These are phyloP conservation scores for Phoma sp. DNA, from an alignment of 2,329 filamentous ascomycete species.

Conservation along the genomic window DNA sequence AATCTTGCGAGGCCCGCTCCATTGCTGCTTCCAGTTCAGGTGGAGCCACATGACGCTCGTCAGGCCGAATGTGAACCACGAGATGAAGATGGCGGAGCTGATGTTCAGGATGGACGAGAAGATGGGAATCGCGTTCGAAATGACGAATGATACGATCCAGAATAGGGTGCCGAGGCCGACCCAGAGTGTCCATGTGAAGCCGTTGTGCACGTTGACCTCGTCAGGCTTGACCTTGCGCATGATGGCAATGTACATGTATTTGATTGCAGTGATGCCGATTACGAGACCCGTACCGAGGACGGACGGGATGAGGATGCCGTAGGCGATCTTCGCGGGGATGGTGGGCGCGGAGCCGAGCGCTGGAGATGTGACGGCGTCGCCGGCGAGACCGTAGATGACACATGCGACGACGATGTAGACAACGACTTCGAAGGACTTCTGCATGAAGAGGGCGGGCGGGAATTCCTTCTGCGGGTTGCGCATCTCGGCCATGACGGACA, in stretches of 20 bases:
- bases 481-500: slow-evolving; percentile 71
- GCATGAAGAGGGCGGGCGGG: slow-evolving; percentile 67
- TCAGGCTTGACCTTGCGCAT: slow-evolving; percentile 55
- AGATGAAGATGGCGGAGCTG: slow-evolving; percentile 64
- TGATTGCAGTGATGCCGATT: slow-evolving; percentile 70
- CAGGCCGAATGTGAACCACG: slow-evolving; percentile 68
- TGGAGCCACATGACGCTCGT: slow-evolving; percentile 57
- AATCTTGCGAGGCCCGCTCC: slow-evolving; percentile 49
- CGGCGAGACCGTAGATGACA: slow-evolving; percentile 73
- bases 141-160: slow-evolving; percentile 63
- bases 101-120: slow-evolving; percentile 72
- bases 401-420: slow-evolving; percentile 69
- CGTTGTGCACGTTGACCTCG: slow-evolving; percentile 52
- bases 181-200: slow-evolving; percentile 66
- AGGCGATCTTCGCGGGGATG: slow-evolving; percentile 69
- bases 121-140: slow-evolving; percentile 54
- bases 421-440: slow-evolving; percentile 63
- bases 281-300: slow-evolving; percentile 76
- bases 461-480: slow-evolving; percentile 64
- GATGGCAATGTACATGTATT: slow-evolving; percentile 69
- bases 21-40: slow-evolving; percentile 52
- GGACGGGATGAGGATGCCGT: slow-evolving; percentile 71
- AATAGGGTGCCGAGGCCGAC: slow-evolving; percentile 63
- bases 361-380: slow-evolving; percentile 67
- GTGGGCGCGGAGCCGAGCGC: slow-evolving; percentile 68